phyloP scores from a whole-genome alignment of 805 yeast species.

The Wilhelminamyces savonicus region DNA sequence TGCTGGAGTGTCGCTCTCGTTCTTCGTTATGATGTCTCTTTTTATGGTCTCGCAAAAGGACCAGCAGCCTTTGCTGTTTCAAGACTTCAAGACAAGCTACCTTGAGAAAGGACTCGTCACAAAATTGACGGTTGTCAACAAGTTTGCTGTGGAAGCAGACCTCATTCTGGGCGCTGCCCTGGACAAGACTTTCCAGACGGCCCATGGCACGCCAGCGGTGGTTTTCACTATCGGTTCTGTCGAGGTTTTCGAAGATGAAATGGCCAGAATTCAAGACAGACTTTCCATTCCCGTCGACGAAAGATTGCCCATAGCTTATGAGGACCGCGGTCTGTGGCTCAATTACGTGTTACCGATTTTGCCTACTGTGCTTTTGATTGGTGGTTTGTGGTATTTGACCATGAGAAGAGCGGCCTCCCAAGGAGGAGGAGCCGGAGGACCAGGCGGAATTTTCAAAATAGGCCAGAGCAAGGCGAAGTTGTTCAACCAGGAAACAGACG shows the following conservation, averaged over 20 bases:
- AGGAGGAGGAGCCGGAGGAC: constrained; percentile 26
- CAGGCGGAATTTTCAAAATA: constrained; percentile 65
- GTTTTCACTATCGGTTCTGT: constrained; percentile 85
- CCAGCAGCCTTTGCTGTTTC: constrained; percentile 47
- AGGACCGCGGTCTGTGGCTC: constrained; percentile 60
- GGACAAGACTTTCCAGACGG: constrained; percentile 32
- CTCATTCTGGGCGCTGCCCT: constrained; percentile 41
- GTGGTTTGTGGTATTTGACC: constrained; percentile 68
- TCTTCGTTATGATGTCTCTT: constrained; percentile 5
- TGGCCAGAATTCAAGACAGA: constrained; percentile 65
- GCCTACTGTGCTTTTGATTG: constrained; percentile 77
- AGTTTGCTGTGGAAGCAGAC: constrained; percentile 64
- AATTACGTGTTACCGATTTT: constrained; percentile 62
- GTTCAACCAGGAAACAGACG: constrained; percentile 78
- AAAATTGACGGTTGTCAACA: constrained; percentile 66
- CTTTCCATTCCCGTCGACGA: constrained; percentile 62
- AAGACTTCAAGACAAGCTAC: constrained; percentile 77
- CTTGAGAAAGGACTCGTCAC: constrained; percentile 75
- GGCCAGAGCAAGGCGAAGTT: constrained; percentile 76
- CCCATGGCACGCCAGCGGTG: constrained; percentile 40
- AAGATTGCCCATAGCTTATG: constrained; percentile 72
- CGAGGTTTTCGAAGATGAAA: constrained; percentile 76
- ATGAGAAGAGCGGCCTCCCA: constrained; percentile 43
- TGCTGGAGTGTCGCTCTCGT: constrained; percentile 15
- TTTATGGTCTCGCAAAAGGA: constrained; percentile 8